phyloP scores from a whole-genome alignment of 768 basidiomycete species.

The Tulasnella sp. region DNA sequence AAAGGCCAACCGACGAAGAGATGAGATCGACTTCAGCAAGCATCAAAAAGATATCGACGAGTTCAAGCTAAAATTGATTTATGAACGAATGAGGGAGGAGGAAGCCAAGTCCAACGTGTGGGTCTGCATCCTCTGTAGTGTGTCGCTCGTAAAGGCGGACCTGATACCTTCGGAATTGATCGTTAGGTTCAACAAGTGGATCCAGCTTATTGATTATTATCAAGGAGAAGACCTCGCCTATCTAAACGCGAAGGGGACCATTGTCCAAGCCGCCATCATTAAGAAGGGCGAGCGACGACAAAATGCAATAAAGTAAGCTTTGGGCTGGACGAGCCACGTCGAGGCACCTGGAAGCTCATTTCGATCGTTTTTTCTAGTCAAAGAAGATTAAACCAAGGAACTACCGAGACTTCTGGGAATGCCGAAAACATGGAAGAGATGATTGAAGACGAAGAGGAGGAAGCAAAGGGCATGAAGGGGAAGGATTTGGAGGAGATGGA shows the following conservation, averaged over 20 bases:
- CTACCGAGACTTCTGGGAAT: constrained; percentile 41
- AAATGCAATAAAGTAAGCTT: background rate
- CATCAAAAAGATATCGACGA: constrained; percentile 59
- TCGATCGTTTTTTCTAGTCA: constrained; percentile 35
- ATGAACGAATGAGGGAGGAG: constrained; percentile 74
- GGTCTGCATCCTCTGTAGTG: constrained; percentile 34
- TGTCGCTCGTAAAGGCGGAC: too few relatives aligned
- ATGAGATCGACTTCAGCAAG: constrained; percentile 61
- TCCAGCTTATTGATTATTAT: constrained; percentile 67
- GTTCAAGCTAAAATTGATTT: constrained; percentile 84
- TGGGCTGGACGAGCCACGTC: background rate
- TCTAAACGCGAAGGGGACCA: constrained; percentile 65
- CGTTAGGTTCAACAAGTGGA: constrained; percentile 77
- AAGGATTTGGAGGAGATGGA: constrained; percentile 39
- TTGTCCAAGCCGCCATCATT: constrained; percentile 66
- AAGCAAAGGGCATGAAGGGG: constrained; percentile 35
- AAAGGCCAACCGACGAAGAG: constrained; percentile 31
- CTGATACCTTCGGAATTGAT: constrained; percentile 7
- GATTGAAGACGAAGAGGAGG: constrained; percentile 36
- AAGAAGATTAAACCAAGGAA: constrained; percentile 68
- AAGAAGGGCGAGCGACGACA: constrained; percentile 47
- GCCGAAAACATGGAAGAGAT: constrained; percentile 23
- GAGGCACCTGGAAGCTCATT: background rate
- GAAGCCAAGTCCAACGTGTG: constrained; percentile 74
- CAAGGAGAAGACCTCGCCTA: constrained; percentile 70